These are phyloP conservation scores for Malus hybrid DNA, from an alignment of 331 rosid genomes.

Conservation along the genomic window DNA sequence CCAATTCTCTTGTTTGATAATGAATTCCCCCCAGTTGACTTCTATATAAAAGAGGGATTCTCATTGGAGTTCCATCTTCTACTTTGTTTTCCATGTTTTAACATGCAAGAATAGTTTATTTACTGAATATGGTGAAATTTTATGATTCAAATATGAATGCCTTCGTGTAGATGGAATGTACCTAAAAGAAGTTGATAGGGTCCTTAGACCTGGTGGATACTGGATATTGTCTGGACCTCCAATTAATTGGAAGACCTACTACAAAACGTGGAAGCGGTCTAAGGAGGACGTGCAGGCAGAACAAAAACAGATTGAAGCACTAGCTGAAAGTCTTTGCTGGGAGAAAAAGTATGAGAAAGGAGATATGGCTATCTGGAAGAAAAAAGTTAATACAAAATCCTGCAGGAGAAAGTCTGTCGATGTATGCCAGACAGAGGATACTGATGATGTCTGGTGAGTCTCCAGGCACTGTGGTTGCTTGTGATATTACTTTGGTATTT, in stretches of 20 bases:
- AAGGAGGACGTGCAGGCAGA: slow-evolving; percentile 80
- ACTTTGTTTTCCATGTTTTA: background rate
- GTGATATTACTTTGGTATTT: background rate
- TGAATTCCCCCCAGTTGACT: background rate
- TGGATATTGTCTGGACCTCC: slow-evolving; percentile 99
- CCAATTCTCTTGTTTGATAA: background rate
- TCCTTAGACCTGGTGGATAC: slow-evolving; percentile 92
- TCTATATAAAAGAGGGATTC: background rate
- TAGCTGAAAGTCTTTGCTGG: slow-evolving; percentile 91
- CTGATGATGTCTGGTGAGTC: slow-evolving; percentile 89
- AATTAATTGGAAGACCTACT: slow-evolving; percentile 93
- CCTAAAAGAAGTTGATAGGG: slow-evolving; percentile 94
- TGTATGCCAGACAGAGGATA: slow-evolving; percentile 42
- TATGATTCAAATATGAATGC: slow-evolving; percentile 9
- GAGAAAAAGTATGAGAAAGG: slow-evolving; percentile 95
- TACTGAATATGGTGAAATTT: background rate
- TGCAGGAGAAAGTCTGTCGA: slow-evolving; percentile 47
- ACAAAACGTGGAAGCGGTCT: slow-evolving; percentile 71
- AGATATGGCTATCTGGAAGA: slow-evolving; percentile 86
- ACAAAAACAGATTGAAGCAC: slow-evolving; percentile 70
- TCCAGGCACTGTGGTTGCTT: slow-evolving; percentile 2
- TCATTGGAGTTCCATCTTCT: background rate
- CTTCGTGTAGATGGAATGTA: slow-evolving; percentile 62
- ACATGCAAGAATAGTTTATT: background rate
- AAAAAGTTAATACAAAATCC: slow-evolving; percentile 53